Base-by-base conservation (phyloP, 1,284 basidiomycete genomes). In the Cryptococcus sp. region DNA sequence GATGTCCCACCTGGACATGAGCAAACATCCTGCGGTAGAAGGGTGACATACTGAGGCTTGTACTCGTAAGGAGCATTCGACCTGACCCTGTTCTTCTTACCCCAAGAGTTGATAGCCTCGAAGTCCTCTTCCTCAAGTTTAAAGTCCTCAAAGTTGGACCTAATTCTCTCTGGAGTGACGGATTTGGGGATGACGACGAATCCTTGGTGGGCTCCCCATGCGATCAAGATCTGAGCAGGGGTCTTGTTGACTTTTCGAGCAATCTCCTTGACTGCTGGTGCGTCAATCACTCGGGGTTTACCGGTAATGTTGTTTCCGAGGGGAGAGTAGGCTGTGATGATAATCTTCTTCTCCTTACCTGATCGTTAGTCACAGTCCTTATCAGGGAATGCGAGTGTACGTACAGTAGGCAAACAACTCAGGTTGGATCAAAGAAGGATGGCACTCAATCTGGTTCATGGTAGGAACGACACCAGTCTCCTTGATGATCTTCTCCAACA, bases 361-460 rank as follows among this genome's bases (percentile, higher is more conserved):
- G 81, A 87, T 14, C n/a, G 21, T 16, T 16, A 21, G 13, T 7
- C 16, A 21, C 19, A 7, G 41, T 24, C 4, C 23, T 14, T 23
- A 7, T 21, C n/a, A 39, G n/a, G 39, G 40, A 40, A 10, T 24
- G 36, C 14, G 2, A n/a, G 14, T 16, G 2, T 4, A 55, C 60
- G 47, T 32, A 62, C 60, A 55, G 60, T 56, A 70, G 47, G 65
- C 45, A 56, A 61, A 68, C 14, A 74, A 62, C 51, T 72, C 70
- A 40, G 60, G 59, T 56, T 72, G 69, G 51, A 67, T 66, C 47
- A 68, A 51, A 43, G 56, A 79, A 7, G 90, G 89, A 78, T 93
- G 91, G 31, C 82, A 82, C 74, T 92, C 88, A 59, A 92, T 78
- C 78, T 93, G 90, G 78, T 91, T 91, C 45, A 78, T 83, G 39